Conservation (phyloP, 2,329 filamentous ascomycete genomes). For the Stagonosporopsis cucurbitacearum region DNA sequence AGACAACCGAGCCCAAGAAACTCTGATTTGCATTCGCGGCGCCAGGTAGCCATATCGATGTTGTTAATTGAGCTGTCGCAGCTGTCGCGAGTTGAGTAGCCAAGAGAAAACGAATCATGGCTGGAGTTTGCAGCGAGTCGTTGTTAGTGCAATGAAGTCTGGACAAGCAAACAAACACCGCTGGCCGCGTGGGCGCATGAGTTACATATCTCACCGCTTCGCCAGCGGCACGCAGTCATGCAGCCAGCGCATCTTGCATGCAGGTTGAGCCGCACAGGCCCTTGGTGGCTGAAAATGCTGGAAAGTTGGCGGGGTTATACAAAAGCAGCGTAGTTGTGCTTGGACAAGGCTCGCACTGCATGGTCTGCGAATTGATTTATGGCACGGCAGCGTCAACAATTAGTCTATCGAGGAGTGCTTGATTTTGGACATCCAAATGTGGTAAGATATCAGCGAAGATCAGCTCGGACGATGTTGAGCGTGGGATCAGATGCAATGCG, state of each 20-base stretch:
- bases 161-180: not conserved
- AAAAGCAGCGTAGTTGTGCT: slow-evolving; percentile 4
- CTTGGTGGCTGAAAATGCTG: slow-evolving; percentile 2
- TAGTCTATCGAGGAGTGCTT: no score
- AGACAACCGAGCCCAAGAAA: slow-evolving; percentile 34
- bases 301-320: not conserved
- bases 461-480: not conserved
- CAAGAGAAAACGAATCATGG: slow-evolving; percentile 34
- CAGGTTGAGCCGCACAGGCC: slow-evolving; percentile 21
- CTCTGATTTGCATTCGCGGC: slow-evolving; percentile 15
- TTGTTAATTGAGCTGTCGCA: slow-evolving; percentile 36
- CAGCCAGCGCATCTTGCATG: slow-evolving; percentile 26
- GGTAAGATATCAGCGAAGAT: not conserved
- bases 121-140: not conserved
- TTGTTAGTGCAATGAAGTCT: not conserved
- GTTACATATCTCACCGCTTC: slow-evolving; percentile 6
- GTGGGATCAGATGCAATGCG: not conserved
- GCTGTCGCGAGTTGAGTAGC: slow-evolving; percentile 29
- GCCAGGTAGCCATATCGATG: slow-evolving; percentile 38
- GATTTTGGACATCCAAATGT: not conserved
- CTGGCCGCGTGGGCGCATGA: not conserved
- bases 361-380: not conserved
- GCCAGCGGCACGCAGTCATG: slow-evolving; percentile 10
- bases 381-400: not conserved
- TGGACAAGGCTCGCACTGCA: not conserved